Evolutionary conservation across 2,329 filamentous ascomycete species (phyloP), one percentile per base, ranked within the genome.

Genomic region (Pestalotiopsis sp.): DNA sequence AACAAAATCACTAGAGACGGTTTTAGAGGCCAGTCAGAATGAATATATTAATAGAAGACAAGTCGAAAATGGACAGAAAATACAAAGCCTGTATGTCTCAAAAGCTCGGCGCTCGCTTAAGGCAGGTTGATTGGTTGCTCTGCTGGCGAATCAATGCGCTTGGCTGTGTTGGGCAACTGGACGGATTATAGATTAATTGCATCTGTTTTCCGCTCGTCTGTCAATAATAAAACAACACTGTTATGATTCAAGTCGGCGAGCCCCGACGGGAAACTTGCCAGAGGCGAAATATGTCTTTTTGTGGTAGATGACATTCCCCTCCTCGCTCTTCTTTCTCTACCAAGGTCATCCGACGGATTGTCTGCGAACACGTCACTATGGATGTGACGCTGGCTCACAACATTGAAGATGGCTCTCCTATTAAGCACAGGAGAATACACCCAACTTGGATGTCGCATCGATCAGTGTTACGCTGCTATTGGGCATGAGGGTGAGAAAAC

Each of bases 101-200:
- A 17, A 39, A 14, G 27, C 27, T 62, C n/a, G 31, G 59, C 59
- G 31, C 17, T 41, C 59, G 31, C 31, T 62, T 62, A 62, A 39
- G 59, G 59, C 59, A 62, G 59, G 31, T 62, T 39, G 31, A 62
- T 62, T 62, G 59, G 59, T 39, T 2, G 31, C 7, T 14, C n/a
- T 23, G 27, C 31, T 62, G 31, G 59, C 59, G 59, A 41, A 62
- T 62, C 59, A 62, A 52, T 39, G 59, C 59, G 36, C 59, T 38
- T 62, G 59, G n/a, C 59, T 39, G n/a, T 31, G 14, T 62, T 62
- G 25, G 59, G 59, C 59, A 62, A 62, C 59, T 62, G 14, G 11
- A 62, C 38, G 12, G 3, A 13, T 31, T 17, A 36, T 39, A 38
- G 11, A 62, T 38, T 62, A 62, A 62, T 62, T 39, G n/a, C 31